These are phyloP conservation scores for Sanghuangporus baumii DNA, from an alignment of 1,284 basidiomycete species.

Conservation along the genomic window DNA sequence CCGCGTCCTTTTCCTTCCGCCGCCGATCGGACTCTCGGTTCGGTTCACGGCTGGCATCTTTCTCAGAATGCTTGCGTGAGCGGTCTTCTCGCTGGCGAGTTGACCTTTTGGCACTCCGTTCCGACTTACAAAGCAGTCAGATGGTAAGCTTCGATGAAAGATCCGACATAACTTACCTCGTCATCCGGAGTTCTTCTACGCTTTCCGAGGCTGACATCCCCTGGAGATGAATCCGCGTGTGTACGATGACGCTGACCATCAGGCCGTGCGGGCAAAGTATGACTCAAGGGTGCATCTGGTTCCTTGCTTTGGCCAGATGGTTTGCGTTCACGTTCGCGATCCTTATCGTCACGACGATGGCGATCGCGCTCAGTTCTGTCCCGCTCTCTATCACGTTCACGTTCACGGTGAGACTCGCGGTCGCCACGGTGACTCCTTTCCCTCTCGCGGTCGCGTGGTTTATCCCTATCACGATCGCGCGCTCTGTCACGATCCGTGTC, in stretches of 20 bases:
- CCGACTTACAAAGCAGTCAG: slow-evolving; percentile 38
- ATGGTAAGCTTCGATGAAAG: neutral
- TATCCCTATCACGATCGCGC: slow-evolving; percentile 26
- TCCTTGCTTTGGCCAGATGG: slow-evolving; percentile 25
- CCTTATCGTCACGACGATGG: slow-evolving; percentile 28
- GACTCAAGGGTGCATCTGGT: slow-evolving; percentile 37
- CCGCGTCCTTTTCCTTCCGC: slow-evolving; percentile 53
- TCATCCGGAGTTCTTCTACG: slow-evolving; percentile 60
- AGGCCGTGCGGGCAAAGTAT: slow-evolving; percentile 48
- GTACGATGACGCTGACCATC: slow-evolving; percentile 50
- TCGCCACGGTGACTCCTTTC: slow-evolving; percentile 30
- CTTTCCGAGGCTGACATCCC: slow-evolving; percentile 61
- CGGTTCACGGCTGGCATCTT: slow-evolving; percentile 38
- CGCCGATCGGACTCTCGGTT: slow-evolving; percentile 56
- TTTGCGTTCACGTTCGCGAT: slow-evolving; percentile 35
- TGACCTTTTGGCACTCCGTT: slow-evolving; percentile 64
- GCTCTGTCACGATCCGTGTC: slow-evolving; percentile 32
- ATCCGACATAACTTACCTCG: slow-evolving; percentile 46
- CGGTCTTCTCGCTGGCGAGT: slow-evolving; percentile 73
- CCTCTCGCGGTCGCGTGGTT: slow-evolving; percentile 31
- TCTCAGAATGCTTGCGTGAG: slow-evolving; percentile 57
- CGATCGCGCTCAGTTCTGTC: slow-evolving; percentile 37
- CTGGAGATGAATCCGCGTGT: slow-evolving; percentile 6
- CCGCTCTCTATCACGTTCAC: slow-evolving; percentile 35
- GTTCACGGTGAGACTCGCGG: slow-evolving; percentile 30